These are phyloP conservation scores for Hawksworthiomyces lignivorus DNA, from an alignment of 2,329 filamentous ascomycete genomes.

Conservation along the genomic window DNA sequence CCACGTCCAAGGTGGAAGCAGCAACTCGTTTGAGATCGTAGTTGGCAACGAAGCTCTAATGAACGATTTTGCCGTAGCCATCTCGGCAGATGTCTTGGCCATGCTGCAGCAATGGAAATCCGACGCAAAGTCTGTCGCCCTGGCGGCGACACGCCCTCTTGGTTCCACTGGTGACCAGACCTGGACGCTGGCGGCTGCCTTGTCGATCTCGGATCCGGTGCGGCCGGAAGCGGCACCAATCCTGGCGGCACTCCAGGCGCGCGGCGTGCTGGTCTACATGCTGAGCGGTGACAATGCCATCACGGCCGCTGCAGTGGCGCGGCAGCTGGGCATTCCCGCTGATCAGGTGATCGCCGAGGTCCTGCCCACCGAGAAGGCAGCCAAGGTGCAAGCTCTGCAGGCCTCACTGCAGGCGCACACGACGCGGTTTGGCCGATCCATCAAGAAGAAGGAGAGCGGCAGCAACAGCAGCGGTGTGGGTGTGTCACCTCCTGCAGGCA, in stretches of 20 bases:
- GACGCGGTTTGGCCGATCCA: conserved; percentile 1
- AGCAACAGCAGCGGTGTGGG: background rate
- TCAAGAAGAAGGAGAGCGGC: background rate
- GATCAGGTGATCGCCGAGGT: conserved; percentile 80
- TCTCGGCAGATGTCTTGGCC: conserved; percentile 27
- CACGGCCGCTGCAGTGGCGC: conserved; percentile 75
- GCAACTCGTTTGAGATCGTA: conserved; percentile 41
- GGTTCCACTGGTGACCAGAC: background rate
- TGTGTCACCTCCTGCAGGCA: too few relatives aligned
- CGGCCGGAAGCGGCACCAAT: conserved; percentile 63
- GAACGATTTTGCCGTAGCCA: conserved; percentile 34
- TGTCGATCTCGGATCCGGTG: conserved; percentile 75
- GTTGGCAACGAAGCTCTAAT: conserved; percentile 71
- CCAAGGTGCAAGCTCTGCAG: conserved; percentile 60
- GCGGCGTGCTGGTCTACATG: conserved; percentile 77
- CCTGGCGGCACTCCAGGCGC: conserved; percentile 54
- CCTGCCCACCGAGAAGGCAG: conserved; percentile 73
- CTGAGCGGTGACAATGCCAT: conserved; percentile 82
- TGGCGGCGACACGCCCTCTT: conserved; percentile 40
- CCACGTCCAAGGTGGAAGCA: conserved; percentile 4
- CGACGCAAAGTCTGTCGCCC: conserved; percentile 56
- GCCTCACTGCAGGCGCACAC: conserved; percentile 34
- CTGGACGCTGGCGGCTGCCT: conserved; percentile 53
- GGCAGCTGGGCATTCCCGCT: conserved; percentile 63
- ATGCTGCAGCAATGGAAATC: conserved; percentile 50